Conservation (phyloP, 768 basidiomycete species). For the Pleurotus djamor region DNA sequence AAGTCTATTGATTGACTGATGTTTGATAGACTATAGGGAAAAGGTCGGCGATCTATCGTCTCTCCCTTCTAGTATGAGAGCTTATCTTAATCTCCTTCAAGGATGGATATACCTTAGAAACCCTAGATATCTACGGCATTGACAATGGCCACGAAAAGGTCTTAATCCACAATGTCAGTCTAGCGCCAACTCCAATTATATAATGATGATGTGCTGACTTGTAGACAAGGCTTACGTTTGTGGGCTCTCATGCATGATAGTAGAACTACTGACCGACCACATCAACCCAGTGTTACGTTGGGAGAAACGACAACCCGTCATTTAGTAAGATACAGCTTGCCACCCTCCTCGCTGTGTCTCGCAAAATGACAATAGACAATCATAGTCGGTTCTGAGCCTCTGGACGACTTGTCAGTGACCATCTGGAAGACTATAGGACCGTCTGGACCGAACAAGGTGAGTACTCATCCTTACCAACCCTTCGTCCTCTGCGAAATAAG, state of each 20-base stretch:
- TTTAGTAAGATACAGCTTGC: slow-evolving; percentile 51
- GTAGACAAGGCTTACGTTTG: slow-evolving; percentile 46
- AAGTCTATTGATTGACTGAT: slow-evolving; percentile 5
- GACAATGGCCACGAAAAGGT: slow-evolving; percentile 50
- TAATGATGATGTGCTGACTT: not conserved
- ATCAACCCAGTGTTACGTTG: slow-evolving; percentile 73
- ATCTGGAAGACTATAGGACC: slow-evolving; percentile 83
- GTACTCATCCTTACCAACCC: not conserved
- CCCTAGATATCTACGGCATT: slow-evolving; percentile 67
- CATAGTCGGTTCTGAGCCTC: slow-evolving; percentile 79
- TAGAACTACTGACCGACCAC: not conserved
- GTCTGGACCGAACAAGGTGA: slow-evolving; percentile 87
- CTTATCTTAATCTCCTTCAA: slow-evolving; percentile 28
- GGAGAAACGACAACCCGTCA: slow-evolving; percentile 82
- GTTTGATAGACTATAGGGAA: slow-evolving; percentile 70
- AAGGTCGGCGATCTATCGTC: slow-evolving; percentile 46
- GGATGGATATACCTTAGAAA: slow-evolving; percentile 91
- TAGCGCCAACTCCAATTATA: not conserved
- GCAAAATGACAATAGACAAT: too few species aligned
- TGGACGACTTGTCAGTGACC: slow-evolving; percentile 60
- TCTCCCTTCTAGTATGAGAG: slow-evolving; percentile 71
- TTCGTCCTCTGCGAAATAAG: not conserved
- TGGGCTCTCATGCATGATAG: slow-evolving; percentile 1
- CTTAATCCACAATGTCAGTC: slow-evolving; percentile 51
- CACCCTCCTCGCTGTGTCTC: too few species aligned